Conservation (phyloP, 371 early-diverging fungal species). For the Mortierella sp. region DNA sequence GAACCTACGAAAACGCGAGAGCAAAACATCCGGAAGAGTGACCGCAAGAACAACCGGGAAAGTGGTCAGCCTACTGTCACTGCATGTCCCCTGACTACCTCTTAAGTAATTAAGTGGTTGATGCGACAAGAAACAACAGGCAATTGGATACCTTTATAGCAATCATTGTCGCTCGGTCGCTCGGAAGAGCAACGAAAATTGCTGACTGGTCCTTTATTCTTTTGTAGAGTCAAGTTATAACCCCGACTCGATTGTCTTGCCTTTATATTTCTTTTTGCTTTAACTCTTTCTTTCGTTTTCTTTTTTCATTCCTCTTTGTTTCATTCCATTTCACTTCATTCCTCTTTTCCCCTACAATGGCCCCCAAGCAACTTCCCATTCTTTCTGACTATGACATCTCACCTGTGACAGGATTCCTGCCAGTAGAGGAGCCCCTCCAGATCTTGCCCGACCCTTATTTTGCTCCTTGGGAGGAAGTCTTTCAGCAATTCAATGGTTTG, state of each 20-base stretch:
- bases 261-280: too few species aligned
- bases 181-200: not conserved
- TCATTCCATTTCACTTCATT: not conserved
- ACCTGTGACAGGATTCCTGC: conserved; percentile 90
- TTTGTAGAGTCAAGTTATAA: too few species aligned
- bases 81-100: conserved; percentile 21
- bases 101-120: conserved; percentile 37
- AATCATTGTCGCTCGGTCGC: not conserved
- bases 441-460: conserved; percentile 82
- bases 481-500: conserved; percentile 83
- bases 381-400: conserved; percentile 89
- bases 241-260: too few species aligned
- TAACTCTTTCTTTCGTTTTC: not conserved
- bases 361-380: conserved; percentile 49
- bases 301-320: not conserved
- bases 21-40: not conserved
- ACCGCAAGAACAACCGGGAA: too few species aligned
- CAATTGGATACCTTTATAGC: not conserved
- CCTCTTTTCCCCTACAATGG: conserved; percentile 4
- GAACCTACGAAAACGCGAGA: too few species aligned
- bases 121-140: not conserved
- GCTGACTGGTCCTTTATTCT: not conserved
- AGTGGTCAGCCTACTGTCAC: not conserved
- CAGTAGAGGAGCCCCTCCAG: conserved; percentile 78
- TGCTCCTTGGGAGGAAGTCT: conserved; percentile 90